These are phyloP conservation scores for Vitis riparia DNA, from an alignment of 164 flowering plant species.

Conservation along the genomic window DNA sequence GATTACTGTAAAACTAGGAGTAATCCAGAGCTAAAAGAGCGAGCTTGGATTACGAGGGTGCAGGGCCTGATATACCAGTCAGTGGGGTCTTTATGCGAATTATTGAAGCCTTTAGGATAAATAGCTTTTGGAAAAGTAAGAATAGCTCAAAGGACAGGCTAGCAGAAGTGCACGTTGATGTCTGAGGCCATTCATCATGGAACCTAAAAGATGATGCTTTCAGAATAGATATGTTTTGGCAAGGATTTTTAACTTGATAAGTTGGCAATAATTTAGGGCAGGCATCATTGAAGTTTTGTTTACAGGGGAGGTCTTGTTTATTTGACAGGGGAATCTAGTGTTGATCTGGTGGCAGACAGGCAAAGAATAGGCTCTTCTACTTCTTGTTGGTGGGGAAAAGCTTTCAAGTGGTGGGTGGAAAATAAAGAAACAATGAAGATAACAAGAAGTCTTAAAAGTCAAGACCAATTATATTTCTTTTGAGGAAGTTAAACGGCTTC, in stretches of 20 bases:
- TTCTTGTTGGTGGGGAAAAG: slow-evolving; percentile 6
- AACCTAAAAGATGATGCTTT: slow-evolving; percentile 11
- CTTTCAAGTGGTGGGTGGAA: slow-evolving; percentile 11
- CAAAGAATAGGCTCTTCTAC: slow-evolving; percentile 6
- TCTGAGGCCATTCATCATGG: slow-evolving; percentile 18
- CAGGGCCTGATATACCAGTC: slow-evolving; percentile 1
- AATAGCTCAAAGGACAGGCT: slow-evolving; percentile 24
- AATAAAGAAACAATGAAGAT: background rate
- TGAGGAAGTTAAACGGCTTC: too few relatives aligned
- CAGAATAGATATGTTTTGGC: background rate
- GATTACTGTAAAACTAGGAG: background rate
- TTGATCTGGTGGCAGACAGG: slow-evolving; percentile 36
- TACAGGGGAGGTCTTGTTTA: background rate
- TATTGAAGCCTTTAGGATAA: slow-evolving; percentile 20
- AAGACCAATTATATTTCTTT: too few relatives aligned
- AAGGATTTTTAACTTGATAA: background rate
- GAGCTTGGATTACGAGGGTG: background rate
- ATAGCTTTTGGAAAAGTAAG: slow-evolving; percentile 19
- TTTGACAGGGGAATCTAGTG: slow-evolving; percentile 33
- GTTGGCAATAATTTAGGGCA: background rate
- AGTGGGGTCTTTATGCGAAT: slow-evolving; percentile 22
- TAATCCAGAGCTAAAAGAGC: background rate
- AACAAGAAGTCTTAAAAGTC: too few relatives aligned
- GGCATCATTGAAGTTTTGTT: background rate
- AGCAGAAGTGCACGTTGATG: slow-evolving; percentile 17